Percentiles rank a stretch among this genome's conserved stretches.
These are phyloP conservation scores for Xanthoceras sorbifolium DNA, from an alignment of 345 rosid species.

Conservation along the genomic window DNA sequence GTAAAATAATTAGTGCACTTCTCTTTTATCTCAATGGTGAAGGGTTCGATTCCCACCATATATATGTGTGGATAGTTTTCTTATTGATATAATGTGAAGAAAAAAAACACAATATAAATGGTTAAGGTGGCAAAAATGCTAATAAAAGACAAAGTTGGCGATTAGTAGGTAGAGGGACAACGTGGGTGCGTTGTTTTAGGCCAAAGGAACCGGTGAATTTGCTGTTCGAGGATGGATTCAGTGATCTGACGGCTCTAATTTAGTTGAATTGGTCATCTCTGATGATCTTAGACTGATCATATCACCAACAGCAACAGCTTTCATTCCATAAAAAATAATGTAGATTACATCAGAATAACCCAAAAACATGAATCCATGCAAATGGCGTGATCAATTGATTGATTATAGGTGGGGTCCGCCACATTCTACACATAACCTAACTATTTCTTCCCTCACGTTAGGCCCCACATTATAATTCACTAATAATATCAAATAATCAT, in stretches of 20 bases:
- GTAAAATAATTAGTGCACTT: no score
- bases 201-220: background rate
- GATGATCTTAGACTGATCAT: no score
- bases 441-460: background rate
- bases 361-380: constrained; percentile 12
- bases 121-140: background rate
- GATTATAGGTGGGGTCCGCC: background rate
- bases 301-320: background rate
- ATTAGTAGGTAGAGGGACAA: background rate
- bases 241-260: constrained; percentile 15
- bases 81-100: background rate
- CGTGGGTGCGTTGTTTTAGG: constrained; percentile 15
- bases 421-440: background rate
- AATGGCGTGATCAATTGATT: background rate
- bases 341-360: background rate
- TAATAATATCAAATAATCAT: background rate
- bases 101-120: background rate
- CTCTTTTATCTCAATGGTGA: no score
- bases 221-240: background rate
- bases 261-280: background rate
- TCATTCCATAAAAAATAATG: no score
- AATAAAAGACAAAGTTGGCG: background rate
- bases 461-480: background rate
- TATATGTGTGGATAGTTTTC: no score
- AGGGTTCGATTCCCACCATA: no score